Evolutionary conservation across 2,329 filamentous ascomycete species (phyloP), one percentile per base, ranked within the genome.

Genomic region (Colletotrichum spinosum): DNA sequence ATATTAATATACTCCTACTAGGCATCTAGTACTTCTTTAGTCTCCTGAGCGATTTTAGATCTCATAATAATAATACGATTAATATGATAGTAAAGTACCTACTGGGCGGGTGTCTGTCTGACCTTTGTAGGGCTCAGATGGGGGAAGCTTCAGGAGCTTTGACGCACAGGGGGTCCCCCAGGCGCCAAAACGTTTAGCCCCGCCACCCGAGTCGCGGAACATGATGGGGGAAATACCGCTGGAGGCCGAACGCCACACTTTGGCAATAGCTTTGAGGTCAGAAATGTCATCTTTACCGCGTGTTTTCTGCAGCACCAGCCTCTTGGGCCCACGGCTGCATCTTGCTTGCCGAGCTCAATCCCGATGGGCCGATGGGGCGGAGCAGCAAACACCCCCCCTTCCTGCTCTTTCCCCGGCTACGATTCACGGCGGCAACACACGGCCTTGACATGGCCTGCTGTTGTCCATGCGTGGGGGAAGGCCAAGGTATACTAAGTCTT

Each of bases 101-200:
- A 5, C 25, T 25, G 25, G 25, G 25, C 25, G 25, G 25, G 25
- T 25, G 25, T 25, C 25, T 25, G 25, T 25, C 25, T 25, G 25
- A 25, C 33, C 42, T 62, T 65, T 62, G 62, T 52, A 58, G 62
- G 62, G 62, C 56, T 52, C 25, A 48, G 51, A 52, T 15, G 51
- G 62, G 58, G 52, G 37, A 41, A 44, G 37, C 58, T 46, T 37
- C 49, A 54, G 4, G 4, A 25, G 25, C 25, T 25, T 4, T 25
- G 25, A 25, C 25, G 25, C 25, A 25, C 25, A 25, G 5, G 25
- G 25, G 25, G 3, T 25, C 25, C 25, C 51, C 25, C 62, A 62
- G 33, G 53, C 64, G 64, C 59, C 54, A 65, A 65, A 65, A 67
- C 64, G 50, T 67, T 67, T 67, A 67, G 60, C 64, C 64, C 64